Percentiles rank a stretch among this genome's conserved stretches.
Evolutionary conservation across 148 eudicot species (phyloP).

Genomic region (Simmondsia chinensis): DNA sequence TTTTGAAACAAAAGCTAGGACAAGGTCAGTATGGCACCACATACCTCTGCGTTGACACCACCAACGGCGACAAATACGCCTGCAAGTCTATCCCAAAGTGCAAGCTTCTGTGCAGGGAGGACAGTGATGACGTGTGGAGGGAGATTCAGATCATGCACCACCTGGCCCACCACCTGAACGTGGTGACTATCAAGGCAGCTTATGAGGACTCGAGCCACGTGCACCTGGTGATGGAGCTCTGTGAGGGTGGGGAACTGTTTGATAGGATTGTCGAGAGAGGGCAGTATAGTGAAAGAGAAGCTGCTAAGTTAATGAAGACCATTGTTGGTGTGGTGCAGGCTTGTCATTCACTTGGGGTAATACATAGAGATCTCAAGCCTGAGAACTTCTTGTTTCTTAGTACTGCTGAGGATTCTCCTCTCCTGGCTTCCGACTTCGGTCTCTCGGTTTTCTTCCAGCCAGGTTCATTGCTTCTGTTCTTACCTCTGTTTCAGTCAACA

Average conservation of each 20-base stretch:
- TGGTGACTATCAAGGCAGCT: constrained; percentile 50
- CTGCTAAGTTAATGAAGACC: constrained; percentile 50
- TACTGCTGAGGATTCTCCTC: constrained; percentile 43
- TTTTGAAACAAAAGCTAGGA: constrained; percentile 40
- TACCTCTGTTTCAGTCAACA: background rate
- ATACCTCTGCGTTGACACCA: constrained; percentile 39
- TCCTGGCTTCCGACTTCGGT: constrained; percentile 59
- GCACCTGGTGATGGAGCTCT: constrained; percentile 68
- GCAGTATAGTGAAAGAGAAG: constrained; percentile 58
- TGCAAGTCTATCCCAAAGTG: constrained; percentile 60
- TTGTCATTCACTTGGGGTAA: constrained; percentile 69
- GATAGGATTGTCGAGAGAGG: constrained; percentile 61
- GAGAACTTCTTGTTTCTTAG: constrained; percentile 58
- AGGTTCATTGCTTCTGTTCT: constrained; percentile 18
- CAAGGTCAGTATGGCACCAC: constrained; percentile 73
- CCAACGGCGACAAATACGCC: constrained; percentile 39
- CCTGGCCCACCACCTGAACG: constrained; percentile 34
- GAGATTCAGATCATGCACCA: constrained; percentile 81
- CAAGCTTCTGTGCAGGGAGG: constrained; percentile 52
- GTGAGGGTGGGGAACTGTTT: constrained; percentile 64
- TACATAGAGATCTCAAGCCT: constrained; percentile 75
- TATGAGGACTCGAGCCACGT: constrained; percentile 47
- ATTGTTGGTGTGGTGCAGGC: constrained; percentile 53
- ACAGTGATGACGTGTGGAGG: constrained; percentile 54
- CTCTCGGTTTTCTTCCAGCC: constrained; percentile 65